Evolutionary conservation across 192 early-diverging fungal species (phyloP).

Genomic region (Gryganskiella cystojenkinii): DNA sequence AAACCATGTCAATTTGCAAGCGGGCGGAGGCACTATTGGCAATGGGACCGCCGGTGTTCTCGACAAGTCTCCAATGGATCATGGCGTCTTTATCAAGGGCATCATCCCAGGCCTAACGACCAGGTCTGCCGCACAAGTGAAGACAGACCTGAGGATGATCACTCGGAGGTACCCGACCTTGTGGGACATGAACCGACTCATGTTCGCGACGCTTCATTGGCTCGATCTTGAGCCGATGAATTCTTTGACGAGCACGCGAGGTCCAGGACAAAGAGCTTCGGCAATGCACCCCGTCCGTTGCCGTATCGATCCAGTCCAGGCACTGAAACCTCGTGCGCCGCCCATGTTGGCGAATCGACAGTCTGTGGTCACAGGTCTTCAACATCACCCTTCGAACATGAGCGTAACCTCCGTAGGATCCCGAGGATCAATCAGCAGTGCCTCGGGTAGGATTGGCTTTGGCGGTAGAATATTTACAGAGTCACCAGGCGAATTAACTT

Average conservation of each 20-base stretch:
- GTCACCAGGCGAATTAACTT: constrained; percentile 22
- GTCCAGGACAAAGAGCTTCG: constrained; percentile 10
- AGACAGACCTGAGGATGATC: constrained; percentile 28
- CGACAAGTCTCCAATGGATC: constrained; percentile 28
- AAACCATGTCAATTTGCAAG: constrained; percentile 10
- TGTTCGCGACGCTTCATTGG: constrained; percentile 49
- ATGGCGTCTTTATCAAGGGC: constrained; percentile 38
- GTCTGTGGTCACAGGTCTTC: not conserved
- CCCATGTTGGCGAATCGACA: not conserved
- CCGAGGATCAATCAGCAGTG: constrained; percentile 28
- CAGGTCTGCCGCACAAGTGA: constrained; percentile 14
- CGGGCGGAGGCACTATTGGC: not conserved
- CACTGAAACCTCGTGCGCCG: constrained; percentile 16
- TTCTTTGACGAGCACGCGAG: not conserved
- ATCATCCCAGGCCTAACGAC: constrained; percentile 11
- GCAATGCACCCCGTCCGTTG: constrained; percentile 41
- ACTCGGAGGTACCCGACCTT: constrained; percentile 17
- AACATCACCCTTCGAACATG: constrained; percentile 29
- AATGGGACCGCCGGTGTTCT: not conserved
- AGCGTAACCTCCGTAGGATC: constrained; percentile 18
- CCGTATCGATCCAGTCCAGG: constrained; percentile 31
- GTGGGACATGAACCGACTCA: constrained; percentile 44
- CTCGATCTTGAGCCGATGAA: constrained; percentile 40
- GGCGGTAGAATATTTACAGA: constrained; percentile 18
- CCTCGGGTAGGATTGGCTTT: not conserved